Base-by-base conservation (phyloP, 345 rosid species). In the Brassica nigra region DNA sequence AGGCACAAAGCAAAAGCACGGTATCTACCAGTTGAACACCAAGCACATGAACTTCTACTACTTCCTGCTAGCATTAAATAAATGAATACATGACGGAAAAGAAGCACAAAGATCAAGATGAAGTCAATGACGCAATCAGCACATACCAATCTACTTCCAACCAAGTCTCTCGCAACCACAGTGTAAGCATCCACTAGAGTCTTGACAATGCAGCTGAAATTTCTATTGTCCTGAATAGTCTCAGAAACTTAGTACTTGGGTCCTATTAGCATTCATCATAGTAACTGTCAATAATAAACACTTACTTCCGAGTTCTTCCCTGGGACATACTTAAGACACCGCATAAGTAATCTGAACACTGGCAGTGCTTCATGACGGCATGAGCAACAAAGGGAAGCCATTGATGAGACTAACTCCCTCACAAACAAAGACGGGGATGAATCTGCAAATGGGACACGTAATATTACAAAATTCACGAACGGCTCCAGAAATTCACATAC, bases 401-500 rank as follows among this genome's bases (percentile, higher is more conserved):
- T 73, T 15, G 94, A 90, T 49, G 92, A 85, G 31, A 91, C 23
- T 27, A 95, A 82, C 66, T 86, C 90, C 86, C 88, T 86, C 2
- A 81, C 78, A 81, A 92, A 92, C 75, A 82, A 84, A 31, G 84
- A 75, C 0, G 87, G 73, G 0, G 84, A 66, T 30, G 87, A 74
- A 78, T 86, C 85, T 33, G 81, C 78, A 83, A 84, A 76, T 3
- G 91, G 88, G 59, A 86, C 31, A 30, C 89, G 78, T 49, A 92
- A 79, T 70, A 92, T 73, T 1, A 89, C 78, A 80, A 85, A 92
- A 73, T 69, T 84, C 80, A 92, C 3, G 44, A 94, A 88, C 20
- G 93, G 92, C 81, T 90, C 88, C 82, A 94, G 78, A 85, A 95
- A 95, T 70, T 88, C 86, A 76, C 95, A 95, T 68, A 89, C 89